A percentile compares a stretch with the other conserved stretches of the same genome.
phyloP scores from a whole-genome alignment of 2,329 filamentous ascomycete genomes.

The Tolypocladium paradoxum region DNA sequence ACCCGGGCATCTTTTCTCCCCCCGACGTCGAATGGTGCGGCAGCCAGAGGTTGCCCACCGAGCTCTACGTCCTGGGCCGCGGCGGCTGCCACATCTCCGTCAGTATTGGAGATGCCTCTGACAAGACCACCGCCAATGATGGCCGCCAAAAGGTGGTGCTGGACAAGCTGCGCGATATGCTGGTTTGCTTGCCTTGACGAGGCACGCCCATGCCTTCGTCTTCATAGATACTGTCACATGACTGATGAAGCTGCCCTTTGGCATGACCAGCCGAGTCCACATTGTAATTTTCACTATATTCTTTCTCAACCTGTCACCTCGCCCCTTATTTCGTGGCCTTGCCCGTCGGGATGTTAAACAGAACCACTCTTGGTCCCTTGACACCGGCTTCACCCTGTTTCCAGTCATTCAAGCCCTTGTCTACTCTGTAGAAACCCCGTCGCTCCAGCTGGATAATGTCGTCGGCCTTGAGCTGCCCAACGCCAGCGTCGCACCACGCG shows the following conservation, averaged over 20 bases:
- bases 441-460: slow-evolving; percentile 94
- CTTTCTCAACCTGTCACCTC: not conserved
- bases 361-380: slow-evolving; percentile 37
- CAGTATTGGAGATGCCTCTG: slow-evolving; percentile 48
- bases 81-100: slow-evolving; percentile 51
- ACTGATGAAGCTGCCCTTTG: too few species aligned
- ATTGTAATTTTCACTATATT: not conserved
- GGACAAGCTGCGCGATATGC: slow-evolving; percentile 14
- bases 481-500: slow-evolving; percentile 71
- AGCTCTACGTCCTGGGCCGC: slow-evolving; percentile 38
- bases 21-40: slow-evolving; percentile 50
- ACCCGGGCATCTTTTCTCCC: slow-evolving; percentile 38
- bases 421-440: slow-evolving; percentile 83
- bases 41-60: slow-evolving; percentile 43
- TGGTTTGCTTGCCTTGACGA: not conserved
- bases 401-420: slow-evolving; percentile 47
- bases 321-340: slow-evolving; percentile 11
- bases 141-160: slow-evolving; percentile 18
- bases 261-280: too few species aligned
- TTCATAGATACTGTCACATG: too few species aligned
- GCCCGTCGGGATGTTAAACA: slow-evolving; percentile 49
- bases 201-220: not conserved
- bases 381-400: slow-evolving; percentile 36
- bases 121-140: slow-evolving; percentile 43
- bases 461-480: slow-evolving; percentile 66